Conservation (phyloP, 257 asterid genomes). For the Capsicum pubescens region DNA sequence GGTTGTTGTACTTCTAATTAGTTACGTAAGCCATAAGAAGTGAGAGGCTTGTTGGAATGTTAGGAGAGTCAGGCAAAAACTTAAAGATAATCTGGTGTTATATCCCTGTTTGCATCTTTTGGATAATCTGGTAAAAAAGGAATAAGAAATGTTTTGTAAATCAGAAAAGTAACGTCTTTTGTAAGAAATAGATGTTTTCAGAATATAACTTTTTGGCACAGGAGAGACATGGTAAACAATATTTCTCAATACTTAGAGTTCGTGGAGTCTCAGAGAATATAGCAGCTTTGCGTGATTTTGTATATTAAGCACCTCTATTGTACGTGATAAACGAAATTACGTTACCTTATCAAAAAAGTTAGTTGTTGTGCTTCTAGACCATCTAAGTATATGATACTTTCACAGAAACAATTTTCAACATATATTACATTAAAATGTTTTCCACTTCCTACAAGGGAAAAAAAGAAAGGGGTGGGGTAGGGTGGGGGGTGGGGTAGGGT, state of each 20-base stretch:
- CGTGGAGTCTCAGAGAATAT: too few relatives aligned
- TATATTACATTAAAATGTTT: not conserved
- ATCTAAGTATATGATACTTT: not conserved
- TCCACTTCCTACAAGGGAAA: not conserved
- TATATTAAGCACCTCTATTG: not conserved
- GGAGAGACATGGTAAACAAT: too few relatives aligned
- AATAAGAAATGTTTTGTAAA: not conserved
- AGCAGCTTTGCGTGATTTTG: not conserved
- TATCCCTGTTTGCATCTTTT: constrained; percentile 5
- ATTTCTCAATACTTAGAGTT: too few relatives aligned
- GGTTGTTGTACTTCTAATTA: not conserved
- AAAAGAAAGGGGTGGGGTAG: too few relatives aligned
- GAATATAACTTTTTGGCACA: not conserved
- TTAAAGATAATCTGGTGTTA: not conserved
- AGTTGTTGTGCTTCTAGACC: constrained; percentile 16
- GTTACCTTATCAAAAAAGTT: not conserved
- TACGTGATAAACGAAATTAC: not conserved
- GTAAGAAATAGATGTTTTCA: constrained; percentile 3
- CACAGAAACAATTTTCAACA: not conserved
- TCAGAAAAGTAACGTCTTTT: not conserved
- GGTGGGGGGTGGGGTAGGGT: too few relatives aligned
- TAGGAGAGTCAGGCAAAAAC: not conserved
- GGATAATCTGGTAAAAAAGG: not conserved
- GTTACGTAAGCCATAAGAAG: not conserved
- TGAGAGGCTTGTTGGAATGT: not conserved